These are phyloP conservation scores for Pythium rhizo-oryzae DNA, from an alignment of 352 stramenopile genomes.

Conservation along the genomic window DNA sequence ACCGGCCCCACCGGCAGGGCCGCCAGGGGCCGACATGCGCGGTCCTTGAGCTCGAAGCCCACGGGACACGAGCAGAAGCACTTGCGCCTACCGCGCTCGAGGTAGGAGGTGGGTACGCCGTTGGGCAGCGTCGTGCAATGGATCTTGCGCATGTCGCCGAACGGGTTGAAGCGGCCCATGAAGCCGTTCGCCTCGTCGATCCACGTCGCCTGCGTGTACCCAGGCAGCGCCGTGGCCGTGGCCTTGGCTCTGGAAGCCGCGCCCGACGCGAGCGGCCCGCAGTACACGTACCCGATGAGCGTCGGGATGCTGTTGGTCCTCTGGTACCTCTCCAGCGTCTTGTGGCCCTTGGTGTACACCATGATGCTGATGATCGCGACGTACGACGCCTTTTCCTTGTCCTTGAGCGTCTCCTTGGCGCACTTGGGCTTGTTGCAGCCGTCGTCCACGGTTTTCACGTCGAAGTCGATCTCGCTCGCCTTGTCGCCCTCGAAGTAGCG, in stretches of 20 bases:
- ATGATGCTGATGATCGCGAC: conserved; percentile 18
- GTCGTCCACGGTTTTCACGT: conserved; percentile 7
- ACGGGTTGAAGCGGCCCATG: conserved; percentile 41
- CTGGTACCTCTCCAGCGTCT: neutral
- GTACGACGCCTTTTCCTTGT: neutral
- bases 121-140: conserved; percentile 38
- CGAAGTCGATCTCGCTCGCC: conserved; percentile 9
- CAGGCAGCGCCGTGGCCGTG: conserved; percentile 1
- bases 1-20: neutral
- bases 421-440: conserved; percentile 6
- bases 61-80: conserved; percentile 63
- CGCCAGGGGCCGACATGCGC: conserved; percentile 22
- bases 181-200: conserved; percentile 6
- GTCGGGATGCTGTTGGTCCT: neutral
- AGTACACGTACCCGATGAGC: conserved; percentile 2
- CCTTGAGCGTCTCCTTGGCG: neutral
- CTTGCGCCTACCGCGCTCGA: conserved; percentile 41
- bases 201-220: conserved; percentile 1
- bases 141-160: conserved; percentile 39
- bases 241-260: neutral
- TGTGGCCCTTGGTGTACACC: conserved; percentile 9
- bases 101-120: conserved; percentile 50
- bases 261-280: neutral
- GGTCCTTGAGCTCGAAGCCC: conserved; percentile 32
- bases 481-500: conserved; percentile 19